Base-by-base conservation (phyloP, 169 alveolate species). In the Plasmodium malariae region DNA sequence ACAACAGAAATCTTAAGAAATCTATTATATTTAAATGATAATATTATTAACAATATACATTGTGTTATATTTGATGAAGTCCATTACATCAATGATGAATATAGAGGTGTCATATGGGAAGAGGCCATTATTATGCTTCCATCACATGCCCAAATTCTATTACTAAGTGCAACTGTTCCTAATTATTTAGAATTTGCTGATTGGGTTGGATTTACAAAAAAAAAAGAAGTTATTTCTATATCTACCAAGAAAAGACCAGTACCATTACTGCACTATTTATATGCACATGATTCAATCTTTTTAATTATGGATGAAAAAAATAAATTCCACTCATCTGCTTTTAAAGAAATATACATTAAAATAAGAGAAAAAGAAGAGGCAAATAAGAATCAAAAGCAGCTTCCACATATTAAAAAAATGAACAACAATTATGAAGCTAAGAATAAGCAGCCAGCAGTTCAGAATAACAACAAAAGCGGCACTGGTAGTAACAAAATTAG, bases 51-150 rank as follows among this genome's bases (percentile, higher is more conserved):
- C 70, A 98, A 98, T 90, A 93, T 98, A 12, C 99, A 96, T 49
- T 97, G 99, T 95, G 99, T 98, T 1, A 97, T 99, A 30, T 98
- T 99, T 92, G 99, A 99, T 93, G 99, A 99, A 88, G 99, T 98
- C 0, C 99, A 99, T 93, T 99, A 98, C 93, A 95, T 98, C 43
- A 98, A 97, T 90, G 99, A 99, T 92, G 91, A 94, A 26, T 99
- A 96, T 65, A 93, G 99, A 59, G 99, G 99, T 6, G 98, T 97
- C 40, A 99, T 98, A 11, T 99, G 99, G 99, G 99, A 99, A 92
- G 99, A 99, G 88, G 97, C 98, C 11, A 93, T 98, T 80, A 97
- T 98, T 48, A 94, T 98, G 96, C 95, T 99, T 17, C 99, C 98
- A 14, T 96, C 95, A 34, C 94, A 95, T 87, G 88, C 96, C n/a